Conservation (phyloP, 2,329 filamentous ascomycete genomes). For the Trichoderma oligosporum region DNA sequence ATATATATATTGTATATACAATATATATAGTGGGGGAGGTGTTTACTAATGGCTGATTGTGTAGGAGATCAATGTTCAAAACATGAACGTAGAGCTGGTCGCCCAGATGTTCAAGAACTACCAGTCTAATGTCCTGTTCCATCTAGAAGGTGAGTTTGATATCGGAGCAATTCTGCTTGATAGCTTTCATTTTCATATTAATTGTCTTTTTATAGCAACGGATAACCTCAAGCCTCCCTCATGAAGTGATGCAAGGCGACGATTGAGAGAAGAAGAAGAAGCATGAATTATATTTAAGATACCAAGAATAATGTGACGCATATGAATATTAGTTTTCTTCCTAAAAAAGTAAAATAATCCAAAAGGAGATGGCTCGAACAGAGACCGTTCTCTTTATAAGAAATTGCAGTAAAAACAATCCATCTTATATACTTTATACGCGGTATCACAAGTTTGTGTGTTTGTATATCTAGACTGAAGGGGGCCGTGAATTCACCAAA, state of each 20-base stretch:
- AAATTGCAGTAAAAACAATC: too few relatives aligned
- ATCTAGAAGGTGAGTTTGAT: slow-evolving; percentile 75
- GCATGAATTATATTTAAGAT: background rate
- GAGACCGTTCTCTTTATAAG: too few relatives aligned
- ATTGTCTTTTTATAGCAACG: slow-evolving; percentile 56
- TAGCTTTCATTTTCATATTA: background rate
- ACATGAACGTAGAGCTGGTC: slow-evolving; percentile 97
- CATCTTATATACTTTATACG: too few relatives aligned
- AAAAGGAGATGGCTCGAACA: too few relatives aligned
- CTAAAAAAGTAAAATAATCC: background rate
- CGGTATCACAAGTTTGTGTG: too few relatives aligned
- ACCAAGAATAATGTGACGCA: background rate
- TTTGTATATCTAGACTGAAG: background rate
- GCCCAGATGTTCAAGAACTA: slow-evolving; percentile 99
- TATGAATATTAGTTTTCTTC: background rate
- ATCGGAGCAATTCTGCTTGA: background rate
- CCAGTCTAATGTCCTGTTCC: slow-evolving; percentile 94
- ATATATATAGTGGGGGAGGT: too few relatives aligned
- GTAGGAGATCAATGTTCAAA: slow-evolving; percentile 95
- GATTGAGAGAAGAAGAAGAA: too few relatives aligned
- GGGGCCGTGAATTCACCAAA: background rate
- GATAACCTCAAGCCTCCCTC: slow-evolving; percentile 77
- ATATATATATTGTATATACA: too few relatives aligned
- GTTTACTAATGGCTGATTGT: background rate
- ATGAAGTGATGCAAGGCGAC: slow-evolving; percentile 33